Base-by-base conservation (phyloP, 495 filamentous ascomycete species). In the Penicillium subrubescens region DNA sequence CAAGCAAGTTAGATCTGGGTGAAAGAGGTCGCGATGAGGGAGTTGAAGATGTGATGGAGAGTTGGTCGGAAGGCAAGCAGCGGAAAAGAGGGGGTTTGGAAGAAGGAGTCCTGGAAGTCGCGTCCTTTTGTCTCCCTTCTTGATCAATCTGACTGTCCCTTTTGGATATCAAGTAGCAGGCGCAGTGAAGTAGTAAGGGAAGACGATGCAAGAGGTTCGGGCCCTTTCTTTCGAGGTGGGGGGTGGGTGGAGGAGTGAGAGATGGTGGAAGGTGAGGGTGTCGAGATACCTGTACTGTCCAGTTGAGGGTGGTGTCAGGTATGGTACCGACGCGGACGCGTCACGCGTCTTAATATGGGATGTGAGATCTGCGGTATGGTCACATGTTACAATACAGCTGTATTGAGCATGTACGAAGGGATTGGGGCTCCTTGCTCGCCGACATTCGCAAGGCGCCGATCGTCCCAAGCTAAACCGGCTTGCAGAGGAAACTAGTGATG, bases 301-400 rank as follows among this genome's bases (percentile, higher is more conserved):
- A 48, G 44, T 48, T 23, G 19, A 19, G 10, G 19, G 7, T 2
- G 19, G 5, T 1, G 69, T 69, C 25, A 61, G 27, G 68, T 75
- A 76, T 77, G 69, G 77, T 78, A 71, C 64, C 17, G 10, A 62
- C 65, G 60, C 67, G 60, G 27, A 56, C 71, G 67, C 70, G 70
- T 73, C 69, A 69, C 75, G 77, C 75, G 77, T 77, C 50, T 57
- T 66, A 34, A 15, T 67, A 69, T 64, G 29, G 8, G 17, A 12
- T 7, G 15, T 8, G 14, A 59, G 52, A 51, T 21, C 12, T 25
- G 25, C 17, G 3, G n/a, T 53, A 52, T 19, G 51, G 67, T 72
- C 61, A 57, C 17, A 2, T 5, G 48, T 77, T 48, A 74, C 72
- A 66, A 56, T 74, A 74, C 69, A 5, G 4, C 2, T 25, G 59